Evolutionary conservation across 2,329 filamentous ascomycete species (phyloP), one percentile per base, ranked within the genome.

Genomic region (Cercospora janseana): DNA sequence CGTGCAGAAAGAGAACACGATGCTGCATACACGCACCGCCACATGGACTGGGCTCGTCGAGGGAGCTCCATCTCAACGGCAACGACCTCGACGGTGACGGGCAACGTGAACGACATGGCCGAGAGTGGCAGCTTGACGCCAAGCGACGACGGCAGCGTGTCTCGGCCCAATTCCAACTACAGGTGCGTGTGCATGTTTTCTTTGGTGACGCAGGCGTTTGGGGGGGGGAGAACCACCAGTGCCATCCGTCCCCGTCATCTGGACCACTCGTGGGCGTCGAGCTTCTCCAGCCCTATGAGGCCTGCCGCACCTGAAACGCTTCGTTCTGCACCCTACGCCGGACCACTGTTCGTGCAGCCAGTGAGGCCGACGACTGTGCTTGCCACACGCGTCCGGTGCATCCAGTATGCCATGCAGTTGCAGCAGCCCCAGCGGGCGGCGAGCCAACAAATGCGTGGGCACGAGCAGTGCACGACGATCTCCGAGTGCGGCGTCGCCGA

Each of bases 51-150:
- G 55, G 58, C 60, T 41, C 66, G 65, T 55, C 65, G 71, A 59
- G 70, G 69, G 46, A 68, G 70, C 41, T 72, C 72, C 6, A 60
- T 67, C 9, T 69, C 66, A 2, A 68, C 65, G 35, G 60, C 70
- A 6, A 69, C 66, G 3, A 69, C 66, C 38, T 60, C 70, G 51
- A 70, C 60, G 12, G 28, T 51, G 6, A 56, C 58, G 21, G 56
- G 56, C 27, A 58, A 63, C 12, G 51, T 53, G 15, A 51, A 56
- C 28, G 63, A 67, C 21, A 59, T 61, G 55, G 45, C 51, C 13
- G 61, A 66, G 20, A 31, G 37, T 24, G 58, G 59, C 7, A 54
- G 54, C 35, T 48, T 56, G 49, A 59, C 57, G 28, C 55, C 58
- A 2, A 62, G 61, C 48, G 63, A 67, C 31, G 66, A 66, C 28